A percentile compares a stretch with the other conserved stretches of the same genome.
These are phyloP conservation scores for Hygrophorus pudorinus DNA, from an alignment of 768 basidiomycete species.

Conservation along the genomic window DNA sequence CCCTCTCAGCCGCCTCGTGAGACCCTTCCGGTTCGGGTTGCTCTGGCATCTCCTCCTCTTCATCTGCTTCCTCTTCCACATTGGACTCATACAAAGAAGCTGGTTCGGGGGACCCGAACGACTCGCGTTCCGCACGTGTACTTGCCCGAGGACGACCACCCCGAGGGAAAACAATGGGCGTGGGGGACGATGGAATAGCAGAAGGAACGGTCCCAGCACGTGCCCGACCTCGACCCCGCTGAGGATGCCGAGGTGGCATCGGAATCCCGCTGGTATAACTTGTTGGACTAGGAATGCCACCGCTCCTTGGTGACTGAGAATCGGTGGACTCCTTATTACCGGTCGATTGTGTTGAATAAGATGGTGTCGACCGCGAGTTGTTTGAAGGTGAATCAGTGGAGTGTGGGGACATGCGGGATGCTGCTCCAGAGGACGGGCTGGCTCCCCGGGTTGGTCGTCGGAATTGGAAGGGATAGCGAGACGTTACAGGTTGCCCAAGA, in stretches of 20 bases:
- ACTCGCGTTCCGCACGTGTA: conserved; percentile 17
- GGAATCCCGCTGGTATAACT: conserved; percentile 21
- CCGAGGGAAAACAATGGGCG: conserved; percentile 7
- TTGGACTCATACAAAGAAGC: conserved; percentile 15
- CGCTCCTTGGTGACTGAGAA: conserved; percentile 37
- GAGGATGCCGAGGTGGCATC: conserved; percentile 34
- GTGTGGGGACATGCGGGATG: conserved; percentile 29
- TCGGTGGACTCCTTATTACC: conserved; percentile 55
- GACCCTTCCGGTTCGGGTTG: conserved; percentile 41
- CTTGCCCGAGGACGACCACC: conserved; percentile 15
- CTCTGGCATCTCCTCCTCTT: conserved; percentile 28
- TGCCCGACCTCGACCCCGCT: conserved; percentile 18
- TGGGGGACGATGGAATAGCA: conserved; percentile 16
- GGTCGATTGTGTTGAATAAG: conserved; percentile 42
- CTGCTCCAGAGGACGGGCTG: conserved; percentile 27
- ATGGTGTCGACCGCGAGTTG: conserved; percentile 23
- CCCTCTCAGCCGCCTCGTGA: conserved; percentile 52
- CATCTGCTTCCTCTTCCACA: conserved; percentile 15
- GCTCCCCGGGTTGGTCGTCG: conserved; percentile 42
- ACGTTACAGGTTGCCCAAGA: conserved; percentile 64
- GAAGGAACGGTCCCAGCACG: conserved; percentile 25
- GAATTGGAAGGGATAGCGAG: conserved; percentile 63
- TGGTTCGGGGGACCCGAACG: conserved; percentile 13
- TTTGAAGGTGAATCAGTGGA: conserved; percentile 6
- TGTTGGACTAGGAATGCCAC: conserved; percentile 11